Percentiles rank a stretch among this genome's conserved stretches.
phyloP scores from a whole-genome alignment of 176 grass and related monocot species.

The Puya raimondii region DNA sequence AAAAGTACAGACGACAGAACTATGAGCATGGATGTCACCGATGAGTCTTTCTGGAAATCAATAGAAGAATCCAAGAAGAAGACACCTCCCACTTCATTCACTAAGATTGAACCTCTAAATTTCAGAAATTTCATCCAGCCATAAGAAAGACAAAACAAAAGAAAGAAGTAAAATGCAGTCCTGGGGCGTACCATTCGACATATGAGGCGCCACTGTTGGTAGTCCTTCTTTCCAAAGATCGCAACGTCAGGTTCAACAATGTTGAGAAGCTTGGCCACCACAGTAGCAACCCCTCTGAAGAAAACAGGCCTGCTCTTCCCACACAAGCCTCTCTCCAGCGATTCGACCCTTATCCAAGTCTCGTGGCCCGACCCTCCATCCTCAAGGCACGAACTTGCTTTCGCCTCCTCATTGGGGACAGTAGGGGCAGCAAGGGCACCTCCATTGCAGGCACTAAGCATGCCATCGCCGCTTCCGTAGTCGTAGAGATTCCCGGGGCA shows the following conservation, averaged over 20 bases:
- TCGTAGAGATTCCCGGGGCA: conserved; percentile 56
- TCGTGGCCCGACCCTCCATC: conserved; percentile 41
- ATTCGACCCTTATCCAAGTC: conserved; percentile 78
- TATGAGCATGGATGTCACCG: too few relatives aligned
- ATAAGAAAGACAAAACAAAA: background rate
- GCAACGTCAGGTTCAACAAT: conserved; percentile 74
- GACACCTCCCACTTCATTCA: too few relatives aligned
- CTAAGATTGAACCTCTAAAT: too few relatives aligned
- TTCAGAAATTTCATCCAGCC: background rate
- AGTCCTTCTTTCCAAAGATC: conserved; percentile 95
- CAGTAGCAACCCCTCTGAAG: conserved; percentile 76
- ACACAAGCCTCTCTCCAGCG: conserved; percentile 59
- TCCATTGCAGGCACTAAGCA: background rate
- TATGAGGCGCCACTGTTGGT: conserved; percentile 86
- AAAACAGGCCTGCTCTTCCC: conserved; percentile 68
- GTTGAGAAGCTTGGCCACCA: conserved; percentile 75
- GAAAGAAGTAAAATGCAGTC: background rate
- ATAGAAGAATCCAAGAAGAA: too few relatives aligned
- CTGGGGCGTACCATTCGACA: conserved; percentile 54
- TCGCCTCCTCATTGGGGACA: background rate
- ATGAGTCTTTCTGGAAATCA: too few relatives aligned
- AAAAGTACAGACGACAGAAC: too few relatives aligned
- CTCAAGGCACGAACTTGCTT: conserved; percentile 47
- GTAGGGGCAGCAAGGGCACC: background rate
- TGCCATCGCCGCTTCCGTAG: conserved; percentile 9